Percentiles rank a stretch among this genome's conserved stretches.
Conservation (phyloP, 495 filamentous ascomycete genomes). For the Mytilinidion resinicola region DNA sequence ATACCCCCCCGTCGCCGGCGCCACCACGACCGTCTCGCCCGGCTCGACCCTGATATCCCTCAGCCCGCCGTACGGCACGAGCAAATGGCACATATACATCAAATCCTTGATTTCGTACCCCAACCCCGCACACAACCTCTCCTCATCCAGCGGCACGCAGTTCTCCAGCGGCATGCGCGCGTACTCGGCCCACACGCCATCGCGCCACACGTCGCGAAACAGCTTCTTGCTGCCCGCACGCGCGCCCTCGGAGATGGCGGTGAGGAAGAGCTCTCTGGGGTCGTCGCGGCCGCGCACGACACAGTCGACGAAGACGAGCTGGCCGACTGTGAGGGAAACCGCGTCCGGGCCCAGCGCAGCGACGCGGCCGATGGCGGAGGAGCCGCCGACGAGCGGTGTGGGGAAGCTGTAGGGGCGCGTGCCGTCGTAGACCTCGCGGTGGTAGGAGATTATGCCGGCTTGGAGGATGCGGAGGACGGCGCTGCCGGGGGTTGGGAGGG, state of each 20-base stretch:
- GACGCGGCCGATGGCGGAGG: conserved; percentile 41
- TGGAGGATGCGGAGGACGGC: conserved; percentile 31
- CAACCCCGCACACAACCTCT: conserved; percentile 30
- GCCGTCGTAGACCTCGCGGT: neutral
- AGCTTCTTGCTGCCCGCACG: conserved; percentile 24
- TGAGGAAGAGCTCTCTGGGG: conserved; percentile 31
- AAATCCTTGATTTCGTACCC: conserved; percentile 39
- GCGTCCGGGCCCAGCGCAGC: conserved; percentile 43
- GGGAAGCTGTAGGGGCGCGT: conserved; percentile 26
- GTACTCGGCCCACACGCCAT: conserved; percentile 43
- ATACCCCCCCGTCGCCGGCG: conserved; percentile 30
- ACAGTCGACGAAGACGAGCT: conserved; percentile 44
- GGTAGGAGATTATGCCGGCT: conserved; percentile 9
- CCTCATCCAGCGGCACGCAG: conserved; percentile 39
- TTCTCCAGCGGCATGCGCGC: conserved; percentile 44
- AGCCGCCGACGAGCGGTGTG: conserved; percentile 23
- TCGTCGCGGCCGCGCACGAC: conserved; percentile 43
- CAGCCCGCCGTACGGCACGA: conserved; percentile 50
- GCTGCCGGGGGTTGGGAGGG: conserved; percentile 27
- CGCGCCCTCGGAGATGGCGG: conserved; percentile 32
- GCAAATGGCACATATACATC: conserved; percentile 23
- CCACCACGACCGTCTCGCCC: conserved; percentile 27
- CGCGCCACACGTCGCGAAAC: conserved; percentile 42
- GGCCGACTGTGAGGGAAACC: conserved; percentile 34
- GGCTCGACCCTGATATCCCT: conserved; percentile 43